These are phyloP conservation scores for Pythium dissotocum DNA, from an alignment of 352 stramenopile genomes.

Conservation along the genomic window DNA sequence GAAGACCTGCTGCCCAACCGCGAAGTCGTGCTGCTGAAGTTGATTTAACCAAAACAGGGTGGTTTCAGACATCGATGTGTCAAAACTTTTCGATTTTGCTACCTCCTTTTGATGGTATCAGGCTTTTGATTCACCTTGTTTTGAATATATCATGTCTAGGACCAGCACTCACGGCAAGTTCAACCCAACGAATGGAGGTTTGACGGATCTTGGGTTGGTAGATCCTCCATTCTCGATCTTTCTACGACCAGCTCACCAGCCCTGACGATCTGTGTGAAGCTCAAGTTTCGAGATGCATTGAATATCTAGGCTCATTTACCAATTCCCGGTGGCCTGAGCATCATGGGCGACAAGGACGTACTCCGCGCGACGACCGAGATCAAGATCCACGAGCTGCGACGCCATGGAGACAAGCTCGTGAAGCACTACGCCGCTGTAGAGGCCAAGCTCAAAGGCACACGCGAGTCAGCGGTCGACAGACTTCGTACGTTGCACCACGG, in stretches of 20 bases:
- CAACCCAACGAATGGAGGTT: neutral
- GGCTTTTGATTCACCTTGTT: neutral
- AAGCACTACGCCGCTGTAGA: slow-evolving; percentile 40
- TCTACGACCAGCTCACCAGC: neutral
- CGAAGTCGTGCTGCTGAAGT: neutral
- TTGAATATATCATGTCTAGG: neutral
- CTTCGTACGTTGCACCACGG: slow-evolving; percentile 40
- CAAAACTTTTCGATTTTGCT: neutral
- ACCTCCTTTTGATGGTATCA: neutral
- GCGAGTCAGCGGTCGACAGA: slow-evolving; percentile 7
- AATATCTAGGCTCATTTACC: neutral
- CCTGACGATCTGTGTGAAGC: too few species aligned
- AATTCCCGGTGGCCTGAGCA: neutral
- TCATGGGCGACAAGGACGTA: slow-evolving; percentile 29
- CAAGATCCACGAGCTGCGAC: slow-evolving; percentile 49
- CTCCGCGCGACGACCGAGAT: slow-evolving; percentile 48
- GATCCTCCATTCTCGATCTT: neutral
- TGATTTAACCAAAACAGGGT: neutral
- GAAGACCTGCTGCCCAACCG: neutral
- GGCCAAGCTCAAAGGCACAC: slow-evolving; percentile 7
- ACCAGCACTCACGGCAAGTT: neutral
- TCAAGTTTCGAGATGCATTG: too few species aligned
- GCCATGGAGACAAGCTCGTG: slow-evolving; percentile 45
- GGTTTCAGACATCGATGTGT: neutral
- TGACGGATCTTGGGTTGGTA: too few species aligned